phyloP scores from a whole-genome alignment of 225 moss, liverwort and hornwort species.

The Pseudoscleropodium purum region DNA sequence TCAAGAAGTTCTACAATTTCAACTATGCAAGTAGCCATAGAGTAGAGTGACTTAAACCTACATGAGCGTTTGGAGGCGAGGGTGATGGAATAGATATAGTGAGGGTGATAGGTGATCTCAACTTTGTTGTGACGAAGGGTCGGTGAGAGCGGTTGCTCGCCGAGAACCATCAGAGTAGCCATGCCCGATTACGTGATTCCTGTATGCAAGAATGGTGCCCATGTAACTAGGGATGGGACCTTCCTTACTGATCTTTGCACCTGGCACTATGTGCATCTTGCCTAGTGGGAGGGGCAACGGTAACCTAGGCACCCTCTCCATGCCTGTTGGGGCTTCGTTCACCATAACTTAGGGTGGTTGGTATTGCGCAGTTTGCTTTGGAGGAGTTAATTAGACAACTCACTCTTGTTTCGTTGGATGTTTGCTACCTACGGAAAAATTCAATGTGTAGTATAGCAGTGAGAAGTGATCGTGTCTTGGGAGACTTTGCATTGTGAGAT shows the following conservation, averaged over 20 bases:
- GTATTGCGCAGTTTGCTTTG: not conserved
- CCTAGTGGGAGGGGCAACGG: slow-evolving; percentile 8
- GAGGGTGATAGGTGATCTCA: slow-evolving; percentile 38
- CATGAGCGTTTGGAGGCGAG: not conserved
- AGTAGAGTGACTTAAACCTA: not conserved
- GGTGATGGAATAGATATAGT: not conserved
- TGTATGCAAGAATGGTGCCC: slow-evolving; percentile 61
- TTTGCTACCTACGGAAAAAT: not conserved
- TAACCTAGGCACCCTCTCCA: slow-evolving; percentile 13
- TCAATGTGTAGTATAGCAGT: not conserved
- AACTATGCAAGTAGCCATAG: not conserved
- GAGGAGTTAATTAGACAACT: not conserved
- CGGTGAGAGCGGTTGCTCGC: slow-evolving; percentile 76
- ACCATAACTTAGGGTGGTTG: not conserved
- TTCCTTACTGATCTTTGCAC: slow-evolving; percentile 54
- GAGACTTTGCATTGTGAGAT: not conserved
- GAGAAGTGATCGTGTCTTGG: not conserved
- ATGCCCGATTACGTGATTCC: slow-evolving; percentile 75
- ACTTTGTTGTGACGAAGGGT: slow-evolving; percentile 47
- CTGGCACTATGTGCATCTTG: slow-evolving; percentile 33
- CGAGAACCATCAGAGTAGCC: slow-evolving; percentile 57
- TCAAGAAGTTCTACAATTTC: not conserved
- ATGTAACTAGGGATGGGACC: slow-evolving; percentile 82
- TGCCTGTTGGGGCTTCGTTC: slow-evolving; percentile 2
- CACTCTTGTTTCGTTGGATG: not conserved